Evolutionary conservation across 176 grass and related monocot genomes (phyloP).

Genomic region (Rhipidocladum racemiflorum): DNA sequence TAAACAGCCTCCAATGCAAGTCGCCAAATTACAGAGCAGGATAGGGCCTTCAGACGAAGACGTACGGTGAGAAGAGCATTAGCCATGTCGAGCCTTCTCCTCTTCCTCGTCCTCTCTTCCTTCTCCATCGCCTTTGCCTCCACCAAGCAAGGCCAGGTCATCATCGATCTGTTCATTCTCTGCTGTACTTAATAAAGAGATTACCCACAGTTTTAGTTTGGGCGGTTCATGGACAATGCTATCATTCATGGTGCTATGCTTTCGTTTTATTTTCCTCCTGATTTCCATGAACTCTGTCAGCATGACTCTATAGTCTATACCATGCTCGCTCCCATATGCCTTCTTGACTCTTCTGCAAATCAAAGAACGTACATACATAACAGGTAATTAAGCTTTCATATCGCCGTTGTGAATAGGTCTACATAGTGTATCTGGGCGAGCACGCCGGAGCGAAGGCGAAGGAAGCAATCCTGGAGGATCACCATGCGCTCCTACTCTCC

Average conservation of each 20-base stretch:
- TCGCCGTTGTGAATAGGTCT: constrained; percentile 39
- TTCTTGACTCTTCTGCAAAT: neutral
- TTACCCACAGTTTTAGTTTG: neutral
- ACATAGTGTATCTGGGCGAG: constrained; percentile 72
- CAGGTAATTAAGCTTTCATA: neutral
- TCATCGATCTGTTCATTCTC: neutral
- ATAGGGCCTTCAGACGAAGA: constrained; percentile 13
- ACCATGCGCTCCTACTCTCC: constrained; percentile 63
- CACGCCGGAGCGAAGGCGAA: constrained; percentile 42
- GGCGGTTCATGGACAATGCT: neutral
- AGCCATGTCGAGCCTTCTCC: constrained; percentile 22
- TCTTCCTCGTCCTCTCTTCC: constrained; percentile 30
- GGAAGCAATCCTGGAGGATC: constrained; percentile 51
- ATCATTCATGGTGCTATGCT: neutral
- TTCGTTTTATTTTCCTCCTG: neutral
- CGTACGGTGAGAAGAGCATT: neutral
- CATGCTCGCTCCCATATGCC: neutral
- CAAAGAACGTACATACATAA: neutral
- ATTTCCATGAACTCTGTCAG: neutral
- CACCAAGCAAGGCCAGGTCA: constrained; percentile 51
- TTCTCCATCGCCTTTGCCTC: constrained; percentile 32
- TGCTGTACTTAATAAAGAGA: neutral
- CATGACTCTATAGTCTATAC: neutral
- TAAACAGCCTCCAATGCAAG: neutral
- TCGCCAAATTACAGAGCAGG: neutral